phyloP scores from a whole-genome alignment of 1,284 basidiomycete genomes.

The Apiotrichum mycotoxinovorans region DNA sequence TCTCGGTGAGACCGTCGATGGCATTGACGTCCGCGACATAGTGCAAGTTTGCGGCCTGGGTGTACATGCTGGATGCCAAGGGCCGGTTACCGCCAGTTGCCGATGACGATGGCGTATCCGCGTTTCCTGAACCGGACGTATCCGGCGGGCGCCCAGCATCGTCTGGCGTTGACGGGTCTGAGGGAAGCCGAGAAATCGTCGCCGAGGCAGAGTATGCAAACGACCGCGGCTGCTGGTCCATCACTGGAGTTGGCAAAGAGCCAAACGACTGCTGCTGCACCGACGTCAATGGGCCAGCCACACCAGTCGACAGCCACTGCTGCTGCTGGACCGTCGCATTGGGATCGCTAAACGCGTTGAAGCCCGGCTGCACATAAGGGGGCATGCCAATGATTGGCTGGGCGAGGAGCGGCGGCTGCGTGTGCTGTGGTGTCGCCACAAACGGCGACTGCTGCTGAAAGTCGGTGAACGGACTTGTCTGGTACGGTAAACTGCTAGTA shows the following conservation, averaged over 20 bases:
- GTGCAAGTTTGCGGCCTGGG: slow-evolving; percentile 28
- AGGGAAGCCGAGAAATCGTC: neutral
- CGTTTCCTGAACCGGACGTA: slow-evolving; percentile 5
- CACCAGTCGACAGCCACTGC: neutral
- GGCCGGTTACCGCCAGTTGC: neutral
- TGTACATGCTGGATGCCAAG: slow-evolving; percentile 19
- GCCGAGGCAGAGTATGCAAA: neutral
- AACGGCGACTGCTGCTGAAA: slow-evolving; percentile 10
- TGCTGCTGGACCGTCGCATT: slow-evolving; percentile 2
- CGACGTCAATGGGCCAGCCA: no score
- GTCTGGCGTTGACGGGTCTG: slow-evolving; percentile 11
- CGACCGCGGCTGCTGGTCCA: neutral
- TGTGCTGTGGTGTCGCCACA: neutral
- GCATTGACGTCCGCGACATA: slow-evolving; percentile 28
- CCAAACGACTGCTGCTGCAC: neutral
- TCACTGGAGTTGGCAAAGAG: no score
- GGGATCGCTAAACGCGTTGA: neutral
- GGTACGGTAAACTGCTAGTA: neutral
- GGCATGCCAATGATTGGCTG: slow-evolving; percentile 20
- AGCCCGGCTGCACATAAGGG: slow-evolving; percentile 8
- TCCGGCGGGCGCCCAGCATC: slow-evolving; percentile 23
- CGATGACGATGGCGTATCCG: slow-evolving; percentile 4
- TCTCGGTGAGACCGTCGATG: slow-evolving; percentile 36
- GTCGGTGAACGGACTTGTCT: slow-evolving; percentile 3
- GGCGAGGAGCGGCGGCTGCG: neutral